Evolutionary conservation across 768 basidiomycete genomes (phyloP).

Genomic region (Lyophyllum atratum): DNA sequence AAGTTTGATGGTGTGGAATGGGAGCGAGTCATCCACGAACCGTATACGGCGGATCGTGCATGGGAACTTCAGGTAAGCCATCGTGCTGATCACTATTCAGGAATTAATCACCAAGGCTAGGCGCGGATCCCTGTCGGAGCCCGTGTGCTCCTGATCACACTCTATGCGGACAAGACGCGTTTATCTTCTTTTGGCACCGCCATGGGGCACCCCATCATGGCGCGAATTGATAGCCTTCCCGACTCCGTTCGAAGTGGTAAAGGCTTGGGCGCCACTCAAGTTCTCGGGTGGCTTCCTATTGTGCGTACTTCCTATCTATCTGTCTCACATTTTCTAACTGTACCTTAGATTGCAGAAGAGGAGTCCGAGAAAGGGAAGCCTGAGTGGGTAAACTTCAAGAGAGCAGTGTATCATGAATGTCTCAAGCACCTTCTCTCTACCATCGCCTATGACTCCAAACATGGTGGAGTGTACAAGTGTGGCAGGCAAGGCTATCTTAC

Average conservation of each 20-base stretch:
- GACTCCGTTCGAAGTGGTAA: constrained; percentile 31
- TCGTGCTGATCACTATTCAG: neutral
- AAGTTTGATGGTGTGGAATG: constrained; percentile 9
- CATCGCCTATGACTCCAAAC: constrained; percentile 9
- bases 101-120: neutral
- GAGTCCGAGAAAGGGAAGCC: constrained; percentile 20
- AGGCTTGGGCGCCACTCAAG: constrained; percentile 31
- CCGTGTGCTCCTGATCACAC: constrained; percentile 24
- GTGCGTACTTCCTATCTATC: neutral
- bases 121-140: constrained; percentile 5
- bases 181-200: constrained; percentile 35
- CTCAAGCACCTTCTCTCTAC: constrained; percentile 22
- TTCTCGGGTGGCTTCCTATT: neutral
- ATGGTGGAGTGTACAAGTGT: constrained; percentile 13
- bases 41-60: neutral
- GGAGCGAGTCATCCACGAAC: neutral
- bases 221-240: constrained; percentile 29
- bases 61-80: constrained; percentile 10
- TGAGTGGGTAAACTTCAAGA: constrained; percentile 22
- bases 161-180: constrained; percentile 41
- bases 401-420: constrained; percentile 26
- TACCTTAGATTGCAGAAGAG: constrained; percentile 23
- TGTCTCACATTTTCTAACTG: neutral
- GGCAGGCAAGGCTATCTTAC: constrained; percentile 13
- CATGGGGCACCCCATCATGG: constrained; percentile 39